Evolutionary conservation across 2,329 filamentous ascomycete genomes (phyloP), one percentile per base, ranked within the genome.

Genomic region (Aspergillus amoenus): DNA sequence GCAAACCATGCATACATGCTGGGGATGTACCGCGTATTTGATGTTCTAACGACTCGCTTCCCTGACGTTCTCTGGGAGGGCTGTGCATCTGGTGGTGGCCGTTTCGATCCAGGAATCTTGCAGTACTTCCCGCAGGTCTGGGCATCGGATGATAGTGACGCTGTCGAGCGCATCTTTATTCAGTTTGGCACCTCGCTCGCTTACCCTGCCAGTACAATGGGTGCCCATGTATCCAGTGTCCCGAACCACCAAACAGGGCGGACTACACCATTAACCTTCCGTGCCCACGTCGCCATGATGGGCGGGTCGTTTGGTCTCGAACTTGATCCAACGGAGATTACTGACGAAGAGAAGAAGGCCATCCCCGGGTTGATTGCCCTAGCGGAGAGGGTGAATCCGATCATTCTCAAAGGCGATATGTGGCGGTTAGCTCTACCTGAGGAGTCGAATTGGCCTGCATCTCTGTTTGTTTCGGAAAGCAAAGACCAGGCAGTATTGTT

Each of bases 281-380:
- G 86, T 34, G 84, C 82, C 0, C 85, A 88, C 55, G 85, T 88
- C 0, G 86, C 86, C 7, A 84, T 87, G 76, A 88, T 88, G 85
- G 86, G 86, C 55, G 85, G 85, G 2, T 86, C 83, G 0, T 88
- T 88, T 61, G 86, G 86, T 0, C 78, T 88, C 9, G 85, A 88
- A 66, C 78, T 88, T 11, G 79, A 87, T 64, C 86, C 85, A 0
- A 72, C 72, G 0, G 15, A 51, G 1, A 18, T 48, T 11, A 75
- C 81, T 7, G 78, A 86, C 4, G 69, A 71, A 9, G 43, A 53
- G 13, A 18, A 41, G 13, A 76, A 72, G 0, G 74, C 76, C 30
- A 77, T 88, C 0, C 85, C 85, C 0, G 75, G 65, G 0, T 73
- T 88, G 2, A 81, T 88, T 57, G 73, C 70, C 0, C 73, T 82